Evolutionary conservation across 2,329 filamentous ascomycete species (phyloP).

Genomic region (Calonectria pauciramosa): DNA sequence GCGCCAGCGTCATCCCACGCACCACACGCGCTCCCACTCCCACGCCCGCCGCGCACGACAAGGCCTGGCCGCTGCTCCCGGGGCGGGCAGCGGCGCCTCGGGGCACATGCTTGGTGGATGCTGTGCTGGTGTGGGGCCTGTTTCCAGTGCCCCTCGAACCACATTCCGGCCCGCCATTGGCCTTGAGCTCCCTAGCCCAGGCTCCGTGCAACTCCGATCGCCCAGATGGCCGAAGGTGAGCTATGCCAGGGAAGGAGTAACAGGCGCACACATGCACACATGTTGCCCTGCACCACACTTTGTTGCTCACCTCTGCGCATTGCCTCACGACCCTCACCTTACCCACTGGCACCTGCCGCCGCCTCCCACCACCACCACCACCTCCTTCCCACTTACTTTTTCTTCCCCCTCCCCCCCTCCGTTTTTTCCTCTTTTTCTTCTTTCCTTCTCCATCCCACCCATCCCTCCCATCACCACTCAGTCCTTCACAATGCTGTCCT

Average conservation of each 20-base stretch:
- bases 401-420: constrained; percentile 18
- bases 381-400: constrained; percentile 27
- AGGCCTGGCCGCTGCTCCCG: constrained; percentile 18
- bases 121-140: constrained; percentile 13
- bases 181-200: constrained; percentile 33
- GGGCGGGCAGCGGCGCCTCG: constrained; percentile 14
- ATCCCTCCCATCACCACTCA: constrained; percentile 29
- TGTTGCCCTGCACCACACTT: constrained; percentile 31
- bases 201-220: constrained; percentile 45
- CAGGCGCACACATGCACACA: neutral
- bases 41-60: neutral
- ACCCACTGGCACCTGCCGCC: constrained; percentile 27
- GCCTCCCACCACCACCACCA: constrained; percentile 27
- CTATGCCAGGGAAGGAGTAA: constrained; percentile 21
- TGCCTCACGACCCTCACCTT: constrained; percentile 40
- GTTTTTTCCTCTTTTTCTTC: constrained; percentile 18
- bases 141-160: constrained; percentile 11
- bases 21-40: neutral
- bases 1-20: neutral
- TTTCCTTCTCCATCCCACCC: constrained; percentile 30
- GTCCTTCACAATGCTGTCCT: constrained; percentile 66
- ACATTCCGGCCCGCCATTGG: constrained; percentile 29
- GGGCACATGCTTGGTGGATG: constrained; percentile 25
- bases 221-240: constrained; percentile 32
- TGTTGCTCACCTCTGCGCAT: constrained; percentile 42